These are phyloP conservation scores for Cladosporium sp. DNA, from an alignment of 2,329 filamentous ascomycete species.

Conservation along the genomic window DNA sequence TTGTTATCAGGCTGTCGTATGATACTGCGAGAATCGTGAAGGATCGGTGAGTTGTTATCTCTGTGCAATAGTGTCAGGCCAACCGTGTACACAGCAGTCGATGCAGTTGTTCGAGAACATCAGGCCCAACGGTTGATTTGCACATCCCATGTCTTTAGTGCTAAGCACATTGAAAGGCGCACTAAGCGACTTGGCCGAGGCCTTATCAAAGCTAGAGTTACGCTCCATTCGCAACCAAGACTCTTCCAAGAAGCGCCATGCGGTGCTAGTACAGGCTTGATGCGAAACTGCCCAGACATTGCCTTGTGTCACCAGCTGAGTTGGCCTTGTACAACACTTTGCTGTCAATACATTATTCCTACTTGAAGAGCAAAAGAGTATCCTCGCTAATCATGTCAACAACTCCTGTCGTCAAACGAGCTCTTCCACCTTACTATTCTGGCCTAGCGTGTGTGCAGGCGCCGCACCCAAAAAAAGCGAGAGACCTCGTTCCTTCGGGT, in stretches of 20 bases:
- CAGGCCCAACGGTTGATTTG: background rate
- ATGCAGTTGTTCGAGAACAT: background rate
- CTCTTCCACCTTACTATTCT: slow-evolving; percentile 7
- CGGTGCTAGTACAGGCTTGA: slow-evolving; percentile 4
- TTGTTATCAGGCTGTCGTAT: background rate
- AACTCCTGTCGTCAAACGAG: too few species aligned
- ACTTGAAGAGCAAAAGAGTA: background rate
- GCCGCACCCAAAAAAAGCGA: background rate
- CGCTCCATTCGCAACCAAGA: slow-evolving; percentile 1
- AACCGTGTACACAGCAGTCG: too few species aligned
- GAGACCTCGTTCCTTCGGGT: background rate
- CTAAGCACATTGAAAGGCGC: background rate
- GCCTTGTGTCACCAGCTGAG: background rate
- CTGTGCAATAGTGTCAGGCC: too few species aligned
- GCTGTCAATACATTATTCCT: background rate
- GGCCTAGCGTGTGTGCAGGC: slow-evolving; percentile 7
- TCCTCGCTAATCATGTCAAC: background rate
- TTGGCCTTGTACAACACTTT: background rate
- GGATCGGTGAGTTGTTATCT: too few species aligned
- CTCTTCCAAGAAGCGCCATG: slow-evolving; percentile 4
- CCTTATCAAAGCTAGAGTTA: slow-evolving; percentile 7
- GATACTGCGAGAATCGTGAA: too few species aligned
- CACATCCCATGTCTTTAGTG: background rate
- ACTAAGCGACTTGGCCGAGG: background rate
- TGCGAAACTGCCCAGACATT: background rate